Conservation (phyloP, 768 basidiomycete genomes). For the Kwoniella pini region DNA sequence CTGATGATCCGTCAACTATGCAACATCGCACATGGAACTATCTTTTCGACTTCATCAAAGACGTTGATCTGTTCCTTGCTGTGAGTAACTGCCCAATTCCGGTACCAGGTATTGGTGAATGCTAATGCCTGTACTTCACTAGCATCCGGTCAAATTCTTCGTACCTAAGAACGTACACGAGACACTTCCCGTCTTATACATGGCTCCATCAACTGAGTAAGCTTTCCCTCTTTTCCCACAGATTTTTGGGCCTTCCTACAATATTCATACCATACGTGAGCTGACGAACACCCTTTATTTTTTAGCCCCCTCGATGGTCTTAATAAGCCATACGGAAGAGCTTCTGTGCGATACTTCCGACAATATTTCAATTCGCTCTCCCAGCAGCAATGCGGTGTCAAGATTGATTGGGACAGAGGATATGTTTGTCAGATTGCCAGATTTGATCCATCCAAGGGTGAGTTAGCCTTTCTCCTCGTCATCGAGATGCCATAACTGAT, state of each 20-base stretch:
- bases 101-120: neutral
- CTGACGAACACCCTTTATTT: neutral
- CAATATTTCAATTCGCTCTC: conserved; percentile 50
- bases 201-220: conserved; percentile 43
- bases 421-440: conserved; percentile 92
- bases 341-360: conserved; percentile 44
- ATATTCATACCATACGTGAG: too few species aligned
- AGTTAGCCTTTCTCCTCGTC: conserved; percentile 57
- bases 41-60: conserved; percentile 87
- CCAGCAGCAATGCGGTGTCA: conserved; percentile 46
- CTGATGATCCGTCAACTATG: conserved; percentile 75
- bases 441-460: conserved; percentile 86
- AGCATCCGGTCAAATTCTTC: conserved; percentile 89
- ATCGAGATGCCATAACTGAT: neutral
- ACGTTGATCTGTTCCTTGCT: conserved; percentile 84
- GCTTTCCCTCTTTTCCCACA: neutral
- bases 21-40: conserved; percentile 94
- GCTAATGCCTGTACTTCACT: conserved; percentile 9
- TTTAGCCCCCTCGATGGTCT: conserved; percentile 74
- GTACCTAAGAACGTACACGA: conserved; percentile 81
- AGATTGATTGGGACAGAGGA: conserved; percentile 61
- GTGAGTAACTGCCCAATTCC: conserved; percentile 55
- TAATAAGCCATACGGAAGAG: conserved; percentile 73
- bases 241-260: neutral
- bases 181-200: conserved; percentile 50